Evolutionary conservation across 1,284 basidiomycete species (phyloP).

Genomic region (Filobasidium uniguttulatum): DNA sequence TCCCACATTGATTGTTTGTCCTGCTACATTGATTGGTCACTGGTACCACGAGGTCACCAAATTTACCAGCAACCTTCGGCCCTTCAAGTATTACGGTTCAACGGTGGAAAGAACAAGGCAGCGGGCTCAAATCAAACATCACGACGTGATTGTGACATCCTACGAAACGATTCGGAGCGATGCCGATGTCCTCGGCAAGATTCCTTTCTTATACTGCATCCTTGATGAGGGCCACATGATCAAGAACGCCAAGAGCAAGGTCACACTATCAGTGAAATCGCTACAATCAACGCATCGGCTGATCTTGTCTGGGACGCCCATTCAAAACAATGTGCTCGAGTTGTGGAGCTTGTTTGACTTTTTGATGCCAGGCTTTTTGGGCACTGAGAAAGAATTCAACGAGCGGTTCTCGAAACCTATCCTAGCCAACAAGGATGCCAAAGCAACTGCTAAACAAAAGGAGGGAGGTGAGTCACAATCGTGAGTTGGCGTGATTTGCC

Average conservation of each 20-base stretch:
- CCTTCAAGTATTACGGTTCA: conserved; percentile 80
- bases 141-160: conserved; percentile 88
- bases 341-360: conserved; percentile 99
- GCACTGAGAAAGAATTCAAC: conserved; percentile 87
- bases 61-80: conserved; percentile 72
- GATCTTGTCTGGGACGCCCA: conserved; percentile 91
- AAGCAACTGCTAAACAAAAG: conserved; percentile 67
- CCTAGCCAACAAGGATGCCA: conserved; percentile 84
- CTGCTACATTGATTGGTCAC: conserved; percentile 91
- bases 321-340: conserved; percentile 98
- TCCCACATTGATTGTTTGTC: conserved; percentile 90
- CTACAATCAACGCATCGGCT: conserved; percentile 83
- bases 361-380: conserved; percentile 97
- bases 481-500: not conserved
- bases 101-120: conserved; percentile 69
- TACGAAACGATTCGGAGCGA: conserved; percentile 98
- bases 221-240: conserved; percentile 98
- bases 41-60: conserved; percentile 98
- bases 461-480: conserved; percentile 65
- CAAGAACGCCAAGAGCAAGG: conserved; percentile 95
- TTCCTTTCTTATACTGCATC: conserved; percentile 91
- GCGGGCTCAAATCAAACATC: conserved; percentile 48
- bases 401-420: conserved; percentile 95
- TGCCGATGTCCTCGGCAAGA: conserved; percentile 56
- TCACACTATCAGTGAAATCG: conserved; percentile 89